Base-by-base conservation (phyloP, 2,329 filamentous ascomycete genomes). In the Macroventuria anomochaeta region DNA sequence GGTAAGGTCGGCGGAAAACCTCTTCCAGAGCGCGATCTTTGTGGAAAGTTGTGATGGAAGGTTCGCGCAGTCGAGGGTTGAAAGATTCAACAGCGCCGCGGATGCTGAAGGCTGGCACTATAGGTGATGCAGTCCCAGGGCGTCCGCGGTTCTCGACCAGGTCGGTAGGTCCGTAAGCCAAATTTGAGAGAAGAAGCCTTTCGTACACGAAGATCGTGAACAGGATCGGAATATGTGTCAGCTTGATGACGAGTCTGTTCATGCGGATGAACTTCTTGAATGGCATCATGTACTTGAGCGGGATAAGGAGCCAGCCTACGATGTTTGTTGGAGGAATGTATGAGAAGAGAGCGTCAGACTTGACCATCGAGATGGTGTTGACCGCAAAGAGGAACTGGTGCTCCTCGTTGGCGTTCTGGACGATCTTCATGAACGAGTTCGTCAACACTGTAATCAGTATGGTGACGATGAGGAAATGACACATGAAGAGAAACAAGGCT, bases 281-380 rank as follows among this genome's bases (percentile, higher is more conserved):
- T 0, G 92, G 86, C 78, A 97, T 86, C 64, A 86, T 79, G 70
- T 89, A 96, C 58, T 93, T 85, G 37, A 96, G 74, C 0, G 93
- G 93, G 66, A 92, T 92, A 23, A 96, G 79, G 0, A 93, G 71
- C 93, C 93, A 97, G 1, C 91, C 93, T 58, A 97, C 83, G 25
- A 97, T 89, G 70, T 97, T 97, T 12, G 90, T 88, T 0, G 93
- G 93, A 1, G 93, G 90, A 56, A 97, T 85, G 71, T 97, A 97
- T 3, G 91, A 96, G 79, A 97, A 97, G 0, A 97, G 80, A 0
- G 92, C 90, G 72, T 97, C 93, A n/a, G 95, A 96, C 75, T 97
- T 97, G 61, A 97, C 93, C 90, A 96, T 96, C 4, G 91, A 96
- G 42, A 97, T 96, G 4, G 93, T 96, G 70, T 97, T 97, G 73